Evolutionary conservation across 2,329 filamentous ascomycete species (phyloP).

Genomic region (Tolypocladium pustulatum): DNA sequence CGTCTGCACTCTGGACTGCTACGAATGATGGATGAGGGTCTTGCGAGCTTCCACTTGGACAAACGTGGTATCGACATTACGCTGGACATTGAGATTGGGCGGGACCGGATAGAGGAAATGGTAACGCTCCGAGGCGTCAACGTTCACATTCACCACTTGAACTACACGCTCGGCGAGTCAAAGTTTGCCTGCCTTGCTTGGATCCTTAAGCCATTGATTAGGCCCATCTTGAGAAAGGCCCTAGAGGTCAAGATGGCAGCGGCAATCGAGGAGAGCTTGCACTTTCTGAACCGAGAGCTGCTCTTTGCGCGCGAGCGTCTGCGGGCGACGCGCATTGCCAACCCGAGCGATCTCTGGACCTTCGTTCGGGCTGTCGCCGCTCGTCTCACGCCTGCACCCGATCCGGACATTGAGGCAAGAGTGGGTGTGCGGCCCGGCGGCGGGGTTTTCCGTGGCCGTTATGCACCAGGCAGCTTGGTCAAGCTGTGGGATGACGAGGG

Average conservation of each 20-base stretch:
- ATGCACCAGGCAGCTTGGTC: conserved; percentile 80
- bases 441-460: conserved; percentile 69
- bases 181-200: conserved; percentile 71
- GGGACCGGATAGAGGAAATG: conserved; percentile 69
- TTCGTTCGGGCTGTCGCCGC: conserved; percentile 78
- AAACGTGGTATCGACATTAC: conserved; percentile 79
- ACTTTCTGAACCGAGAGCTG: conserved; percentile 72
- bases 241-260: conserved; percentile 69
- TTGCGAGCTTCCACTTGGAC: conserved; percentile 78
- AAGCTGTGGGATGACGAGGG: conserved; percentile 85
- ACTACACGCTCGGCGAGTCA: conserved; percentile 65
- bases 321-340: conserved; percentile 70
- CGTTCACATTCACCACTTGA: conserved; percentile 78
- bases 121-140: conserved; percentile 65
- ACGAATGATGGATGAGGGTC: conserved; percentile 68
- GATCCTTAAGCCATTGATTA: conserved; percentile 74
- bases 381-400: conserved; percentile 57
- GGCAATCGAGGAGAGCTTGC: conserved; percentile 59
- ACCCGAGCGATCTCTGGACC: conserved; percentile 68
- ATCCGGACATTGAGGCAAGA: conserved; percentile 66
- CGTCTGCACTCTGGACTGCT: conserved; percentile 67
- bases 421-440: conserved; percentile 53
- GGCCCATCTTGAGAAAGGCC: conserved; percentile 67
- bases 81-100: conserved; percentile 73
- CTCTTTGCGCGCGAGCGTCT: conserved; percentile 79